Evolutionary conservation across 805 yeast genomes (phyloP), one percentile per base, ranked within the genome.

Genomic region (Blastobotrys chiropterorum): DNA sequence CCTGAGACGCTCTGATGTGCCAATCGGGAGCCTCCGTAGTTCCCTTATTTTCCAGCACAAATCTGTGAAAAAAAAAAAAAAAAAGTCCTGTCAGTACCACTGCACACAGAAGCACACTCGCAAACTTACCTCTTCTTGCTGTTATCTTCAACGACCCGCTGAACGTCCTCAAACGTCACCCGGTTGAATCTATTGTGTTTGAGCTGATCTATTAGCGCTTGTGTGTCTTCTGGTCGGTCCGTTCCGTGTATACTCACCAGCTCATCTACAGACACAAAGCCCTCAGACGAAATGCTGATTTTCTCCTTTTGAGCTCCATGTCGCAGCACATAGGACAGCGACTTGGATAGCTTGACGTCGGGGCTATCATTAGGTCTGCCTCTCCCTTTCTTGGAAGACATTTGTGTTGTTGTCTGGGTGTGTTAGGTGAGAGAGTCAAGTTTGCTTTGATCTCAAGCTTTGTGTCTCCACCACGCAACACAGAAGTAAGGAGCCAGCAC

Each of bases 1-100:
- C 99, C 67, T 94, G 99, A 49, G 84, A 83, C 2, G 99, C 98
- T 63, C 97, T 80, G n/a, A 92, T 79, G 38, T 46, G 55, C 61
- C 62, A 58, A 8, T 48, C 49, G 3, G 51, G 44, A 21, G 34
- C 5, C 34, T 39, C 49, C 2, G 31, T 45, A n/a, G 51, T 43
- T 6, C 53, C 56, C 7, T 59, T 59, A 17, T 47, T 47, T 20
- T 16, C 14, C 21, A 46, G 16, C 15, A 20, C 26, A 26, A 46
- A 30, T 45, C 51, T 21, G 31, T n/a, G n/a, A n/a, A n/a, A n/a
- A n/a, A n/a, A n/a, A n/a, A n/a, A n/a, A n/a, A n/a, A n/a, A n/a
- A n/a, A n/a, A n/a, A n/a, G n/a, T n/a, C n/a, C n/a, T n/a, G n/a
- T n/a, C n/a, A n/a, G n/a, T n/a, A n/a, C n/a, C n/a, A n/a, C n/a